Evolutionary conservation across 495 filamentous ascomycete genomes (phyloP).

Genomic region (Penicillium waksmanii): DNA sequence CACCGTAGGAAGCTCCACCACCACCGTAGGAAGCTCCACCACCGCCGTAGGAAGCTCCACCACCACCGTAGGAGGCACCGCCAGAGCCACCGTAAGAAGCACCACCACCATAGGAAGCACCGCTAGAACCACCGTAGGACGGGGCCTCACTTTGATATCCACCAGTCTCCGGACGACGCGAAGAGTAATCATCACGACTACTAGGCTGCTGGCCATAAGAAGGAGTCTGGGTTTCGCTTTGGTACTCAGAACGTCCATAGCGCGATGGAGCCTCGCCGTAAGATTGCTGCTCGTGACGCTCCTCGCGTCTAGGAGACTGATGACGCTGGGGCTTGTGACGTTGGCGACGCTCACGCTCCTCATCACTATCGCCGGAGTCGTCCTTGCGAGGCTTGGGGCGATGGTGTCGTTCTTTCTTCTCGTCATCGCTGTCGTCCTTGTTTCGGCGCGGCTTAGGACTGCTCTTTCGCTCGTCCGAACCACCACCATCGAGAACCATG

Average conservation of each 20-base stretch:
- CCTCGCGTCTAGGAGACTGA: conserved; percentile 33
- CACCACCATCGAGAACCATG: conserved; percentile 42
- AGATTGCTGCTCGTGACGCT: conserved; percentile 39
- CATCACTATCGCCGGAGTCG: conserved; percentile 30
- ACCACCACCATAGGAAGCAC: background rate
- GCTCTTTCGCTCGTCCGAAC: conserved; percentile 25
- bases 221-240: conserved; percentile 14
- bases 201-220: conserved; percentile 5
- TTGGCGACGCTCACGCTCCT: conserved; percentile 24
- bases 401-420: conserved; percentile 26
- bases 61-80: background rate
- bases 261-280: conserved; percentile 12
- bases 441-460: conserved; percentile 7
- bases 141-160: conserved; percentile 5
- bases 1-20: background rate
- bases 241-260: conserved; percentile 18
- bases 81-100: background rate
- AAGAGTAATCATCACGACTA: conserved; percentile 8
- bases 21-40: background rate
- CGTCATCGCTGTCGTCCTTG: conserved; percentile 37
- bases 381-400: conserved; percentile 36
- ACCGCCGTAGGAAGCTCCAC: background rate
- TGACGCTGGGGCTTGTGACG: conserved; percentile 24
- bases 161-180: conserved; percentile 12
- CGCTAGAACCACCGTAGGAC: conserved; percentile 4